Evolutionary conservation across 2,329 filamentous ascomycete genomes (phyloP), one percentile per base, ranked within the genome.

Genomic region (Daldinia sp.): DNA sequence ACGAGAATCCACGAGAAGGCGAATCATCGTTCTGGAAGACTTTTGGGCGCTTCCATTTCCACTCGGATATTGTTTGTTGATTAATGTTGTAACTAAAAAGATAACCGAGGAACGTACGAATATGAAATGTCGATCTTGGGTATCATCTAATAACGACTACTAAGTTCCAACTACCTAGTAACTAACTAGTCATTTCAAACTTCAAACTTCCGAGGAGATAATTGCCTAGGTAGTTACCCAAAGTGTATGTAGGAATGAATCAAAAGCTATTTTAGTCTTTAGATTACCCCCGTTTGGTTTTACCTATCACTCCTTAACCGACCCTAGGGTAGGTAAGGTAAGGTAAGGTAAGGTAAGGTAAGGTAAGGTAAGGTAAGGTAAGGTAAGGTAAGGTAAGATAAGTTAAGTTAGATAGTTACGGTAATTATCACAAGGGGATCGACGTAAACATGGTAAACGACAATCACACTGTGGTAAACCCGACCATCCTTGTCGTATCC

Each of bases 381-480:
- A 33, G 30, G 30, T 33, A 33, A 33, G 30, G 30, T n/a, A n/a
- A n/a, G n/a, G n/a, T n/a, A n/a, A n/a, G n/a, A n/a, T n/a, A n/a
- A 58, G 20, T 20, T 33, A 33, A 1, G 4, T 12, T 23, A 51
- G n/a, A 18, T 51, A 51, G 13, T 33, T 26, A 37, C 13, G 51
- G 51, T 37, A 28, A 54, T 37, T 12, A 48, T 42, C 39, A 58
- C 28, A 26, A 55, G 33, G 20, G 20, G 23, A 30, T 48, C 33
- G 33, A 55, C 41, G 44, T 18, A 42, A 20, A 35, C 10, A 35
- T 35, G 7, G 46, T 15, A 51, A 51, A 51, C 61, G 42, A 62
- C 33, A 62, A 56, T 54, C 66, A 55, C 58, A 63, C 59, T 63
- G 54, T 64, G 41, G 23, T 67, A 37, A 57, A 46, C n/a, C 39